Evolutionary conservation across 192 early-diverging fungal genomes (phyloP), one percentile per base, ranked within the genome.

Genomic region (Kappamyces sp.): DNA sequence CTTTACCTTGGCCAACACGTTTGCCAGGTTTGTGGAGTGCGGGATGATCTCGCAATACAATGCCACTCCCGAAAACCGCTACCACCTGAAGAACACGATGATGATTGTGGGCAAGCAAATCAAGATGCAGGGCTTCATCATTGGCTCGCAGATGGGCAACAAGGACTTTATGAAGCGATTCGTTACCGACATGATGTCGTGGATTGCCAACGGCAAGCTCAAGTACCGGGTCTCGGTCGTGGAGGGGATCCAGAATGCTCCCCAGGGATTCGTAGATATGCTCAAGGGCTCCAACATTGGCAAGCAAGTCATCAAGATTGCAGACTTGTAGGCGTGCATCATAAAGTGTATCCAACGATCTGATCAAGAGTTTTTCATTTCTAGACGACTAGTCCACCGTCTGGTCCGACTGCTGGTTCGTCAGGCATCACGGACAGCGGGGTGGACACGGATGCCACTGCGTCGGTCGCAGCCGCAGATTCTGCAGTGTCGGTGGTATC

Each of bases 41-140:
- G 89, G 91, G 41, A 81, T 79, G 66, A 88, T 90, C 57, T 85
- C 86, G 23, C 80, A 86, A 52, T 86, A 87, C 69, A 76, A 84
- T 61, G 57, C 51, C n/a, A 58, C 68, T 5, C 64, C 72, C 4
- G 58, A 63, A 23, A 62, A 71, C 6, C 58, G 65, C 2, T 76
- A 85, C 61, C 72, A 73, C 51, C 55, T 85, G 37, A 77, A 82
- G 65, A 90, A 87, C 73, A 44, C 85, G 44, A 62, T 66, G 2
- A 40, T 52, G 33, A 52, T 90, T 13, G 71, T 89, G 13, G 54
- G 58, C 31, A 86, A 83, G 67, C 64, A 80, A 10, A 52, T 87
- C 32, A 60, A 54, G 3, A 69, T 92, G 15, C 62, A 85, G 57
- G 87, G 87, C n/a, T 85, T 90, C 67, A 74, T 87, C 49, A 75